Evolutionary conservation across 345 rosid species (phyloP).

Genomic region (Draba incana): DNA sequence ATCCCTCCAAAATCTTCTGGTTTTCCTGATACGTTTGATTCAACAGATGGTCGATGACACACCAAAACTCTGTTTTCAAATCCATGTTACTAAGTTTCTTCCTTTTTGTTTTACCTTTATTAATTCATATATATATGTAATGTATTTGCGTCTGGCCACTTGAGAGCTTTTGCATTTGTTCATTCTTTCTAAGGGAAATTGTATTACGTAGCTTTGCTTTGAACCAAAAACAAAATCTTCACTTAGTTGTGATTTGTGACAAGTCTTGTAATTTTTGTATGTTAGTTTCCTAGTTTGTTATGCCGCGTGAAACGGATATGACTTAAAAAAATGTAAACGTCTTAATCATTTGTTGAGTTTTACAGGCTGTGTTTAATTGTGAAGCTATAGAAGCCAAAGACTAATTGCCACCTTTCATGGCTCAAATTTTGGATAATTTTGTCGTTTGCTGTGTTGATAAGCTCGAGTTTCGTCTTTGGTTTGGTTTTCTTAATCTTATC

Average conservation of each 20-base stretch:
- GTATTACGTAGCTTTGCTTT: conserved; percentile 28
- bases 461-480: conserved; percentile 5
- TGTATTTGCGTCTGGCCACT: conserved; percentile 36
- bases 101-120: conserved; percentile 3
- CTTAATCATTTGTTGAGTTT: conserved; percentile 26
- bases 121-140: conserved; percentile 11
- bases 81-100: conserved; percentile 23
- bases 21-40: conserved; percentile 62
- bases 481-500: conserved; percentile 5
- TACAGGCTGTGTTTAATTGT: conserved; percentile 37
- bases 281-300: neutral
- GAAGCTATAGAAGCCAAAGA: conserved; percentile 28
- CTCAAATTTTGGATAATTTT: conserved; percentile 33
- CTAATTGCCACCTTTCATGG: conserved; percentile 35
- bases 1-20: conserved; percentile 62
- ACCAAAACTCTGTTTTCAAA: conserved; percentile 8
- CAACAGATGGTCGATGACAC: conserved; percentile 70
- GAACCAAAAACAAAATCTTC: neutral
- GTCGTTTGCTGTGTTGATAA: conserved; percentile 19
- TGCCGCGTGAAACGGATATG: conserved; percentile 24
- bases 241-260: conserved; percentile 9
- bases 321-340: conserved; percentile 13
- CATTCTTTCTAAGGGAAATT: conserved; percentile 36
- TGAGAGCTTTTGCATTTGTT: conserved; percentile 41
- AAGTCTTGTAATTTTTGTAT: neutral